Evolutionary conservation across 2,329 filamentous ascomycete species (phyloP), one percentile per base, ranked within the genome.

Genomic region (Penicillium sp.): DNA sequence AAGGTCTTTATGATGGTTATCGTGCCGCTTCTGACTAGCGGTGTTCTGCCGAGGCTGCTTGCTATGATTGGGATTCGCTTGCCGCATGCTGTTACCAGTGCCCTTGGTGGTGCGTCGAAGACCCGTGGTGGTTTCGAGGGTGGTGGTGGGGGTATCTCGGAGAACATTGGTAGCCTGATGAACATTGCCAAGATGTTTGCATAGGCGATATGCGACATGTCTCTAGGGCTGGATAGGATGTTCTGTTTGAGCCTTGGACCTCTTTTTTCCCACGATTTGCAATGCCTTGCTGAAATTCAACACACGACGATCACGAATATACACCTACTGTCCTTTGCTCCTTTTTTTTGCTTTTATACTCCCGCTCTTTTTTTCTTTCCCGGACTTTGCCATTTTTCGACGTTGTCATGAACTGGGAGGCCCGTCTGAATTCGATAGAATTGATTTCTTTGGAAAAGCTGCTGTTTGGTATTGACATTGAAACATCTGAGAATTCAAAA

Each of bases 1-100:
- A 94, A 94, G 72, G 87, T 95, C 42, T 87, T 96, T 74, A 77
- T 87, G 75, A 79, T 89, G 54, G 84, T 95, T 55, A 79, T 96
- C 61, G 82, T 96, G 79, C 91, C 91, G 9, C 77, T 97, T 51
- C 74, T 96, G 61, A 89, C 85, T 1, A 88, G 88, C 45, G 91
- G 91, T 29, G 85, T 87, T 26, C 72, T 96, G 57, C 83, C 83
- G 8, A 87, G 85, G 41, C 74, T 96, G 39, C 78, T 95, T 40
- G 80, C 81, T 33, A 82, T 83, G 64, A 86, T 96, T 68, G 90
- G 90, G 21, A 75, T 97, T 53, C 78, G 84, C 54, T 69, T 95
- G 56, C 90, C 90, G 1, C 75, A 76, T 5, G 70, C 75, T 12
- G 64, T 89, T 52, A 64, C 70, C 54, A 69, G 69, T 6, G 70